Evolutionary conservation across 495 filamentous ascomycete species (phyloP), one percentile per base, ranked within the genome.

Genomic region (Neurospora tetrasperma): DNA sequence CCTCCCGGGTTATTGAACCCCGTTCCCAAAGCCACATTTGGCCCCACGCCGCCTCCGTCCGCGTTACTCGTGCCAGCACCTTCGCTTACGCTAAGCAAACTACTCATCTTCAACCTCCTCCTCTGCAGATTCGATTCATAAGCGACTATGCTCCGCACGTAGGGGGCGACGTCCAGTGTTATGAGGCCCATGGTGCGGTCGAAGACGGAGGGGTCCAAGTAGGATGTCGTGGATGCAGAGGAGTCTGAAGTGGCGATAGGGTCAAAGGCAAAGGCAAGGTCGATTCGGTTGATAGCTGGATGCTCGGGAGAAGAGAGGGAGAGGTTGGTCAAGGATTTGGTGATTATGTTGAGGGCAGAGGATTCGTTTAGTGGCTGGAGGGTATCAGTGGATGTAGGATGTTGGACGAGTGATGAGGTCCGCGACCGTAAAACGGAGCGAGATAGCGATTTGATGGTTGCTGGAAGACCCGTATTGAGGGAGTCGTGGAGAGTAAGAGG

Each of bases 161-260:
- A 98, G 0, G 94, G 95, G 0, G 92, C 93, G 8, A 97, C 81
- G 73, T 99, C 96, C 62, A 91, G 85, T 5, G 84, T 83, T 42
- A 97, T 86, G 10, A 89, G 82, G 4, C 81, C 76, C 46, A 89
- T 77, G 0, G 89, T 88, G 43, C 92, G 87, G 72, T 96, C 92
- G 73, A 97, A 92, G 0, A 89, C 86, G 0, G 92, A 93, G 0
- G 88, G 84, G 72, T 84, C 86, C 38, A 82, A 79, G 71, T 79
- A 84, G 46, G 78, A 81, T 23, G 74, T 80, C 20, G 82, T 78
- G 9, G 74, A 38, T 20, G 74, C 59, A 0, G 78, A 70, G n/a
- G 82, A 82, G 12, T 86, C 82, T 1, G 85, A 77, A 20, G 79
- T 80, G 38, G 86, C 84, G 71, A 90, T 87, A 18, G 89, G 86